Base-by-base conservation (phyloP, 2,329 filamentous ascomycete genomes). In the Fusarium sp. region DNA sequence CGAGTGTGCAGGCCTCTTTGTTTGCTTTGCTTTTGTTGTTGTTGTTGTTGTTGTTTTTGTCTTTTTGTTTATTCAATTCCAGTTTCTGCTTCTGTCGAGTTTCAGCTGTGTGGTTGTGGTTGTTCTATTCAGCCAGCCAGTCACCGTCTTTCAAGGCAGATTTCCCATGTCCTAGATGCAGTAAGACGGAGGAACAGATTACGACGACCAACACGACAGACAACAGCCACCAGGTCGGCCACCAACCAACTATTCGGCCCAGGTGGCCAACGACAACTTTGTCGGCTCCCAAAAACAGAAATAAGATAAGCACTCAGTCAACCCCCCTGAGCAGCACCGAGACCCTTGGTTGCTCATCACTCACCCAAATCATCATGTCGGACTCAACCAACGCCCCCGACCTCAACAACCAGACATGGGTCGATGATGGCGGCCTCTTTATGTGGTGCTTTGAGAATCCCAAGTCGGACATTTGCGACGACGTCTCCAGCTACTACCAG, bases 401-500 rank as follows among this genome's bases (percentile, higher is more conserved):
- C 57, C 58, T 73, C 58, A 55, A n/a, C 36, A 72, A 75, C 50
- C 53, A 65, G 27, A 71, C 67, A 58, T 74, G 71, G 69, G 55
- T 71, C 51, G 36, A 67, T 3, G 43, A 66, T 10, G 68, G 62
- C 34, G 70, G 67, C 11, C 63, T 68, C n/a, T 55, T 40, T 7
- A 41, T 40, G 18, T 78, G 68, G 47, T 83, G 81, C 69, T 66
- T 41, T 47, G 10, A 73, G 5, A 67, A 81, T 63, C 78, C 77
- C 2, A 43, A 71, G 30, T 39, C 68, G 9, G 48, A 63, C 13
- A 39, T 68, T n/a, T 83, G 82, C 72, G 68, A 70, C 7, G 31
- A 76, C n/a, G 77, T 81, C n/a, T 40, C 28, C 16, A 75, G 68
- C 62, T 84, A 82, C 72, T 88, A 90, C 74, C 73, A 81, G 44